Conservation (phyloP, 305 asterid genomes). For the Solanum chacoense region DNA sequence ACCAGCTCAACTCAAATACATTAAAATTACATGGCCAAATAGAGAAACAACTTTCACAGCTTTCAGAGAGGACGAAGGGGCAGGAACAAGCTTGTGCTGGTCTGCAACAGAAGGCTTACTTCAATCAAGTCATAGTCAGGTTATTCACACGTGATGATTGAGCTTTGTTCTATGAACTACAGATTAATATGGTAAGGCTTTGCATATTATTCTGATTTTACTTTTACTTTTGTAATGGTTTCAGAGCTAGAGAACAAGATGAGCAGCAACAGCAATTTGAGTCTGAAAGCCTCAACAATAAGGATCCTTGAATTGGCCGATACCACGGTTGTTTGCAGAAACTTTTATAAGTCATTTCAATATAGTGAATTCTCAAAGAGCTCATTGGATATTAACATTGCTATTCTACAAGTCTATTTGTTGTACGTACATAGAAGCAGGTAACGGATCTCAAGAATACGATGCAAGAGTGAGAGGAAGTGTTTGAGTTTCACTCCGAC, state of each 20-base stretch:
- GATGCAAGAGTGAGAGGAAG: neutral
- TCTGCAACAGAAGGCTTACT: neutral
- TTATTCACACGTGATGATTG: neutral
- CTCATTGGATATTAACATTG: neutral
- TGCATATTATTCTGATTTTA: neutral
- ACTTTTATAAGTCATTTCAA: neutral
- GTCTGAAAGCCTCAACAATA: neutral
- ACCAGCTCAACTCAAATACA: slow-evolving; percentile 23
- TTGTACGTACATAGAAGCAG: neutral
- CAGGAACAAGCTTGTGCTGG: neutral
- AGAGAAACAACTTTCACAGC: slow-evolving; percentile 49
- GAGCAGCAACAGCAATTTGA: neutral
- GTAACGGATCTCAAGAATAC: neutral
- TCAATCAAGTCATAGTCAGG: neutral
- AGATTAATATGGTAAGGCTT: neutral
- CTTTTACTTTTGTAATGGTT: neutral
- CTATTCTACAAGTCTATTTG: neutral
- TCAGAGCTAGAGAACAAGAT: neutral
- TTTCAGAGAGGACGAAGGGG: neutral
- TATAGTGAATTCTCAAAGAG: neutral
- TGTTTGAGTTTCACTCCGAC: neutral
- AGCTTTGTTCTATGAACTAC: neutral
- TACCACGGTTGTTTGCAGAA: neutral
- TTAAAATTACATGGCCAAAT: slow-evolving; percentile 32
- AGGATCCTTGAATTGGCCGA: neutral